Evolutionary conservation across 805 yeast species (phyloP), one percentile per base, ranked within the genome.

Genomic region (Teunomyces tritomae): DNA sequence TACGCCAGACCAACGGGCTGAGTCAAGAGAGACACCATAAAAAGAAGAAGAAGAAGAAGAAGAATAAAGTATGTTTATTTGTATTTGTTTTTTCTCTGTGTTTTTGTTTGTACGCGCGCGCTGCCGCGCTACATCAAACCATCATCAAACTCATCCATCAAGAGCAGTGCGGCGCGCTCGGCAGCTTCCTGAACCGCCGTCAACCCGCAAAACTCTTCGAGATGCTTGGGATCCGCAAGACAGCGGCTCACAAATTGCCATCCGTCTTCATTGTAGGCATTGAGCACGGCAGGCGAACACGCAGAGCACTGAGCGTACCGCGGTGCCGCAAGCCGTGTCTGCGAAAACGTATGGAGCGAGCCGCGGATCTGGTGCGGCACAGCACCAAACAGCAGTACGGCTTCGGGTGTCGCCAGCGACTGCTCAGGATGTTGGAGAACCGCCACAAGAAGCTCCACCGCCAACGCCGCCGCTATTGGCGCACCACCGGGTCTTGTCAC

Each of bases 401-500:
- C 70, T 10, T 59, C 57, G 5, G 56, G 64, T 50, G 57, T 77
- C 10, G 67, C 73, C 0, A 83, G 56, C 20, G 78, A 78, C 16
- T 72, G 71, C 5, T 67, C 62, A 0, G 82, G 82, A 55, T 84
- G 85, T 62, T 92, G 97, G 34, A 89, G 57, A 0, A 88, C 51
- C 1, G 94, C 80, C 0, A 87, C 87, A 51, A 89, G 60, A 5
- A 94, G 67, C 62, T 94, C 99, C 0, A 88, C 96, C 0, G 96
- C 96, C 32, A 84, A 69, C 0, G 97, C 82, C 0, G 96, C 80
- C 0, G 98, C 97, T 67, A 89, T 70, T 57, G 87, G 70, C 0
- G 99, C 96, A 1, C 87, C 91, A 0, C 99, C 99, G 0, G 99
- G 98, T 35, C 99, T 74, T 0, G 99, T 94, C 1, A 94, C 99